phyloP scores from a whole-genome alignment of 1,284 basidiomycete species.

The Pseudozyma hubeiensis region DNA sequence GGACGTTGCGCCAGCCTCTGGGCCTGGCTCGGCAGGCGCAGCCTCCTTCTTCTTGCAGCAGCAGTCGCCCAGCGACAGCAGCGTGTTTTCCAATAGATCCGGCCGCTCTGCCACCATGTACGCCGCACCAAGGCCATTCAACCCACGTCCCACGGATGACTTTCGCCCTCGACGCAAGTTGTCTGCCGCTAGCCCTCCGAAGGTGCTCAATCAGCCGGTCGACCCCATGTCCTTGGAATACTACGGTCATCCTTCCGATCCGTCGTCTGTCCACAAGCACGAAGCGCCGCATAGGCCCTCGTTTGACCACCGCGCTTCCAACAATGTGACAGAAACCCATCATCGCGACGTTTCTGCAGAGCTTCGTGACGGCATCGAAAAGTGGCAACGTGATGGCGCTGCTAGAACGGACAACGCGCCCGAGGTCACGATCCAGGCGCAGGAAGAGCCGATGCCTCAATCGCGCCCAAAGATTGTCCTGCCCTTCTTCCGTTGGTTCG shows the following conservation, averaged over 20 bases:
- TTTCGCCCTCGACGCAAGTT: slow-evolving; percentile 25
- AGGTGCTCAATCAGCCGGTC: slow-evolving; percentile 17
- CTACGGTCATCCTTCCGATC: slow-evolving; percentile 44
- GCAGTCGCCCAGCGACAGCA: slow-evolving; percentile 40
- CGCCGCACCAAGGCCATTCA: slow-evolving; percentile 24
- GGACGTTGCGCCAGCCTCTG: slow-evolving; percentile 1
- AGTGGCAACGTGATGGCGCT: slow-evolving; percentile 45
- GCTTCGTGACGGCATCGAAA: slow-evolving; percentile 47
- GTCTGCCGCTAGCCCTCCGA: slow-evolving; percentile 13
- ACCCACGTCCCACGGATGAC: slow-evolving; percentile 11
- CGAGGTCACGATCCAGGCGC: slow-evolving; percentile 11
- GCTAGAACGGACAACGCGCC: slow-evolving; percentile 20
- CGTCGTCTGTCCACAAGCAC: slow-evolving; percentile 10
- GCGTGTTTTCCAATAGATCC: slow-evolving; percentile 29
- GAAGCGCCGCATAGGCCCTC: slow-evolving; percentile 18
- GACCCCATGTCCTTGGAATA: slow-evolving; percentile 52
- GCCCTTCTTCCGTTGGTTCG: slow-evolving; percentile 65
- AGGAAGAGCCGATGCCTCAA: slow-evolving; percentile 15
- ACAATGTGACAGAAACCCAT: slow-evolving; percentile 2
- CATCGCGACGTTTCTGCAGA: slow-evolving; percentile 33
- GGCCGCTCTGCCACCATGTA: slow-evolving; percentile 31
- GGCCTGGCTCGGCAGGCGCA: slow-evolving; percentile 6
- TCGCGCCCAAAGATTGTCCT: slow-evolving; percentile 53
- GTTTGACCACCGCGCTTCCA: slow-evolving; percentile 6
- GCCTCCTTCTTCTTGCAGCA: slow-evolving; percentile 41